Base-by-base conservation (phyloP, 2,329 filamentous ascomycete species). In the Sclerotinia glacialis region DNA sequence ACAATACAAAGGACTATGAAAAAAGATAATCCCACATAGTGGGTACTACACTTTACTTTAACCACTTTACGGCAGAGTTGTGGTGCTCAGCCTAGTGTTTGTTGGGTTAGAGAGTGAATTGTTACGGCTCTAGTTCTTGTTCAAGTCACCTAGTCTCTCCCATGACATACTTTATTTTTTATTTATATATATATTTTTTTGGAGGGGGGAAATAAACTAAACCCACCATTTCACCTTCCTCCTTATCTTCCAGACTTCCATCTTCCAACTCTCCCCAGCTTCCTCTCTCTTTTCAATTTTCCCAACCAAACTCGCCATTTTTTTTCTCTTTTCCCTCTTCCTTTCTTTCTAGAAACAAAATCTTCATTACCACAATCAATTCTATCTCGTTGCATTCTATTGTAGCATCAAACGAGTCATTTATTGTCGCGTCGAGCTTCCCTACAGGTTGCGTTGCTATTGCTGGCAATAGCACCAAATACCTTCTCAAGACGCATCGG, bases 361-460 rank as follows among this genome's bases (percentile, higher is more conserved):
- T 59, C 34, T 21, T 14, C 54, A 28, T 42, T 18, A 2, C 26
- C 21, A 40, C 54, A 21, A 60, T 60, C 31, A 47, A 52, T 46
- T 31, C 12, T 23, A n/a, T 31, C n/a, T 34, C 54, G 26, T 66
- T 66, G 21, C 64, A 53, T 66, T 40, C n/a, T 46, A 23, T 50
- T 60, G 54, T 60, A 60, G 47, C 44, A 52, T 49, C 53, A 44
- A 59, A 42, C 34, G 26, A 34, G n/a, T 40, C 26, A 37, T 21
- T 52, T 50, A 26, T 34, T 52, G 53, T 60, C 44, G 28, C 46
- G 44, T 42, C 31, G 54, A 60, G 46, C 63, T 52, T 65, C 9
- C 28, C 47, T 21, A 18, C 28, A 49, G 47, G 42, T 26, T 26
- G 28, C 58, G 28, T 60, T 49, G 58, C 58, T 60, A 21, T 49